Base-by-base conservation (phyloP, 768 basidiomycete genomes). In the Tulasnella sp. region DNA sequence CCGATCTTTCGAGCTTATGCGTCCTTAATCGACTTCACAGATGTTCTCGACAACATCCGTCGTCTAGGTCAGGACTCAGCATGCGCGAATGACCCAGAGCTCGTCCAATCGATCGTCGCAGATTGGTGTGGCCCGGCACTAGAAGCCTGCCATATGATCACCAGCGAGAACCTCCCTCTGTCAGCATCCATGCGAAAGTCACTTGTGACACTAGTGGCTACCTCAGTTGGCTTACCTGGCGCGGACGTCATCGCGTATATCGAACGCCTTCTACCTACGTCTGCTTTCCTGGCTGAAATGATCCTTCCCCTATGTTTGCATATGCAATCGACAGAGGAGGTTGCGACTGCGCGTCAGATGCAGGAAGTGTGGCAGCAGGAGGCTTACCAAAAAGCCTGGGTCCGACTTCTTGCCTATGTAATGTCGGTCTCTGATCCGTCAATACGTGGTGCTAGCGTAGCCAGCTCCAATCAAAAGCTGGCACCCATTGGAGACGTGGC, bases 241-340 rank as follows among this genome's bases (percentile, higher is more conserved):
- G 73, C 71, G 0, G 80, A 85, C 62, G 70, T 82, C 8, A 70
- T 86, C 21, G 69, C 72, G 0, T 75, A 81, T 63, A 63, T 90
- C 21, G 82, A 81, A 65, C 78, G 76, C 61, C 77, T 75, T 19
- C 66, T 69, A 0, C 76, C 82, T 0, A 78, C 81, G 1, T 75
- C 82, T 62, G 75, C 78, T 43, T 84, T 82, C 66, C 73, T 87
- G n/a, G 73, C 79, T 3, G 78, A 79, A 0, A 68, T 90, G 9
- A 70, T 88, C 9, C 71, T 87, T 7, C 86, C 85, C 12, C 71
- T 89, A 7, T 72, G 75, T 8, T 64, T 85, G 49, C 67, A 70
- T 1, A 70, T 87, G 64, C 77, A 78, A 65, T 81, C 80, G 0
- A 70, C 76, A 10, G 65, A 73, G 1, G 74, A 79, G 27, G 66